Percentiles rank a stretch among this genome's conserved stretches.
phyloP scores from a whole-genome alignment of 257 asterid genomes.

The Solanum lycopersicoides region DNA sequence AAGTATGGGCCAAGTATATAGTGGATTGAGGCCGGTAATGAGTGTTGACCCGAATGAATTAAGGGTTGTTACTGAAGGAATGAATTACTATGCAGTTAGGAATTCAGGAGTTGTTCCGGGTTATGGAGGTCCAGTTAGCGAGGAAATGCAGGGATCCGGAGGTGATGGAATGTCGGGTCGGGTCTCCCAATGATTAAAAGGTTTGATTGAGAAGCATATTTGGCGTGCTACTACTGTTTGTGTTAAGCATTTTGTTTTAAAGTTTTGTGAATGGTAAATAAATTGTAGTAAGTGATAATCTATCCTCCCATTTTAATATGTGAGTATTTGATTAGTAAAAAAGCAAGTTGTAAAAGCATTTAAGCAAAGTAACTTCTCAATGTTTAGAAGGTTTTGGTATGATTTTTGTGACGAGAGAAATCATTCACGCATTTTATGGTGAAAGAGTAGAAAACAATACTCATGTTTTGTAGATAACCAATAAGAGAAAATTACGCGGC shows the following conservation, averaged over 20 bases:
- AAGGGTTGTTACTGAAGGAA: constrained; percentile 30
- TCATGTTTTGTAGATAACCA: neutral
- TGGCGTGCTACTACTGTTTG: neutral
- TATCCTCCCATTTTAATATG: neutral
- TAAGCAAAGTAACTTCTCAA: neutral
- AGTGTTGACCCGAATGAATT: constrained; percentile 28
- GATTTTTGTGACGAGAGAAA: neutral
- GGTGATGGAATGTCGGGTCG: constrained; percentile 42
- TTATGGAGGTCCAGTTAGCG: constrained; percentile 57
- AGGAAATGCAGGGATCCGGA: constrained; percentile 45
- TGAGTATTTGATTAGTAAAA: neutral
- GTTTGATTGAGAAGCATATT: neutral
- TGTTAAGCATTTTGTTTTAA: neutral
- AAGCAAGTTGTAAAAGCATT: neutral
- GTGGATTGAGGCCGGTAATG: constrained; percentile 29
- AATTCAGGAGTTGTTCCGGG: constrained; percentile 41
- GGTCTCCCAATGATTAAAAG: constrained; percentile 18
- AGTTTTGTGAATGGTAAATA: neutral
- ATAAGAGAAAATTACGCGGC: too few species aligned
- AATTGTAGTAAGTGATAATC: neutral
- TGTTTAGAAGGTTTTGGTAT: neutral
- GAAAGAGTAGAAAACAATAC: neutral
- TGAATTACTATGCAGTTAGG: constrained; percentile 43
- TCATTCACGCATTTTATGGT: neutral
- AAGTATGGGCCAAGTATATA: constrained; percentile 40